These are phyloP conservation scores for Epichloe glyceriae DNA, from an alignment of 2,329 filamentous ascomycete species.

Conservation along the genomic window DNA sequence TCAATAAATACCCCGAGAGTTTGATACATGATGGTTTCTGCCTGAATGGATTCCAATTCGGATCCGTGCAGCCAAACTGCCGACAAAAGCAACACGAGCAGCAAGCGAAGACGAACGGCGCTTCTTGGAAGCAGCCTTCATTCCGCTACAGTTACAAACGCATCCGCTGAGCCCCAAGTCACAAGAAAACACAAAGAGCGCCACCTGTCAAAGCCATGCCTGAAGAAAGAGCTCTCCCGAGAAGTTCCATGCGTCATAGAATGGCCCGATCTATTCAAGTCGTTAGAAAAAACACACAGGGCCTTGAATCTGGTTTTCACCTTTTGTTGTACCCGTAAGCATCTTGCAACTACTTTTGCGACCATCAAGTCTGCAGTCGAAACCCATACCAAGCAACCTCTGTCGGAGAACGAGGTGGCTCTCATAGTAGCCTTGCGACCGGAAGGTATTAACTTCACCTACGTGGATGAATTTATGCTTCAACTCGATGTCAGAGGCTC, in stretches of 20 bases:
- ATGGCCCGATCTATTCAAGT: slow-evolving; percentile 67
- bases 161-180: background rate
- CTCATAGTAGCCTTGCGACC: slow-evolving; percentile 69
- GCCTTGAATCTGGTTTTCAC: slow-evolving; percentile 90
- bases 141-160: background rate
- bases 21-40: background rate
- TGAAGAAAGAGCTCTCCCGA: background rate
- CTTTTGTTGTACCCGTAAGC: slow-evolving; percentile 86
- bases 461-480: slow-evolving; percentile 73
- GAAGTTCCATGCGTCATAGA: slow-evolving; percentile 17
- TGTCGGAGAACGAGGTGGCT: slow-evolving; percentile 69
- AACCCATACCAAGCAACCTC: slow-evolving; percentile 57
- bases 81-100: background rate
- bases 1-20: background rate
- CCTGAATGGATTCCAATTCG: background rate
- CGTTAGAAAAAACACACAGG: slow-evolving; percentile 62
- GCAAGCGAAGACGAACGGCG: background rate
- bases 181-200: background rate
- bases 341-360: slow-evolving; percentile 82
- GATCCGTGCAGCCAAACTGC: background rate
- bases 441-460: slow-evolving; percentile 66
- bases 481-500: slow-evolving; percentile 66
- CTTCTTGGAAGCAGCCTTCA: background rate
- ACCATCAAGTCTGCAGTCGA: slow-evolving; percentile 79
- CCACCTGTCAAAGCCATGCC: background rate